Base-by-base conservation (phyloP, 2,329 filamentous ascomycete species). In the Cadophora luteo-olivacea region DNA sequence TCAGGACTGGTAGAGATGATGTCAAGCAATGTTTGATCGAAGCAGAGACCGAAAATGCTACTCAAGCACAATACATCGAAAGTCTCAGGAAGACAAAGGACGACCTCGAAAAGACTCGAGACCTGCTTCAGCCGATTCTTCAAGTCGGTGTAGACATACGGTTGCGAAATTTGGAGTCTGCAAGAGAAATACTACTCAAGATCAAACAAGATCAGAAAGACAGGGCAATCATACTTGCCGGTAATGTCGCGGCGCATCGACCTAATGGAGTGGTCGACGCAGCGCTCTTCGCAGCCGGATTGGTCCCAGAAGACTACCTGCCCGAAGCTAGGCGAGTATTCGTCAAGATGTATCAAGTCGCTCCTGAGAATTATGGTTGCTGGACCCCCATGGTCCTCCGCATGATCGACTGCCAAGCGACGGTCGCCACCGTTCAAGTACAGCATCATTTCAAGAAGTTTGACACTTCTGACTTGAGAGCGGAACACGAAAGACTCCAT, bases 61-160 rank as follows among this genome's bases (percentile, higher is more conserved):
- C n/a, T 22, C 57, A 60, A 8, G 36, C 57, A 22, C 57, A 60
- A 19, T 22, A 45, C 11, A 24, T 60, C 22, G 16, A 41, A 16
- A 14, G 14, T 16, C 19, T 60, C 4, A 60, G 22, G 11, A 25
- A 41, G 5, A 14, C 57, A 9, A 60, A 29, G 38, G 5, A 6
- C 1, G 33, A 57, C 19, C 62, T 64, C 45, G 62, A 64, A 24
- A 45, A n/a, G 4, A 32, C 19, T 29, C 24, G 54, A 19, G 36
- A 64, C 12, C n/a, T 64, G 19, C 8, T 45, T 6, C 52, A 32
- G 25, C 64, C 64, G 1, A 19, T 65, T 16, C n/a, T 65, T 3
- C 52, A 51, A 19, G 36, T 65, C 22, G 64, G 64, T 19, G 64
- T 57, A 36, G 41, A 65, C n/a, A 65, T 65, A 12, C 52, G 64